Evolutionary conservation across 2,329 filamentous ascomycete genomes (phyloP).

Genomic region (Berkeleyomyces basicola): DNA sequence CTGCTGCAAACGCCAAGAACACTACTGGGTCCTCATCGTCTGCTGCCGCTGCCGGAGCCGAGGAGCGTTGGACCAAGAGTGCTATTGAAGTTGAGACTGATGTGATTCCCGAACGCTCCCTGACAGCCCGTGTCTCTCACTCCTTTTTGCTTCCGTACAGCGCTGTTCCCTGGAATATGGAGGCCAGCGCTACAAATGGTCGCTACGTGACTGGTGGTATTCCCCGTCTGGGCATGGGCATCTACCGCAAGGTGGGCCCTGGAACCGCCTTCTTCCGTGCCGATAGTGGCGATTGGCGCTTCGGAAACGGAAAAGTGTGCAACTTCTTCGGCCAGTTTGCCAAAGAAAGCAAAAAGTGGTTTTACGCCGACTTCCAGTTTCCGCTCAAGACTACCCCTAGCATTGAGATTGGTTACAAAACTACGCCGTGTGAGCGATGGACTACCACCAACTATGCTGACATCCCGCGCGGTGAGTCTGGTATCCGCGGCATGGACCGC

Average conservation of each 20-base stretch:
- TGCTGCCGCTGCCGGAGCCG: neutral
- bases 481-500: conserved; percentile 24
- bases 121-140: conserved; percentile 24
- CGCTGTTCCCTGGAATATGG: conserved; percentile 22
- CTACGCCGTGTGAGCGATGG: conserved; percentile 20
- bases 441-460: conserved; percentile 19
- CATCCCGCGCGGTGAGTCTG: conserved; percentile 20
- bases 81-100: conserved; percentile 24
- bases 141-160: conserved; percentile 18
- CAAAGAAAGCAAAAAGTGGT: conserved; percentile 19
- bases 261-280: conserved; percentile 24
- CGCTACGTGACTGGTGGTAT: conserved; percentile 14
- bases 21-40: neutral
- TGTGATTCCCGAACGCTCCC: conserved; percentile 23
- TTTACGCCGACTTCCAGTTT: conserved; percentile 18
- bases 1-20: neutral
- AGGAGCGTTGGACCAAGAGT: conserved; percentile 15
- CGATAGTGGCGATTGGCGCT: conserved; percentile 28
- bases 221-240: conserved; percentile 21
- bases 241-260: conserved; percentile 21
- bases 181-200: conserved; percentile 21
- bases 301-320: conserved; percentile 19
- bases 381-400: conserved; percentile 21
- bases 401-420: conserved; percentile 27
- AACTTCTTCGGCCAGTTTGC: conserved; percentile 22